A percentile compares a stretch with the other conserved stretches of the same genome.
Conservation (phyloP, 495 filamentous ascomycete species). For the Thermochaetoides thermophila region DNA sequence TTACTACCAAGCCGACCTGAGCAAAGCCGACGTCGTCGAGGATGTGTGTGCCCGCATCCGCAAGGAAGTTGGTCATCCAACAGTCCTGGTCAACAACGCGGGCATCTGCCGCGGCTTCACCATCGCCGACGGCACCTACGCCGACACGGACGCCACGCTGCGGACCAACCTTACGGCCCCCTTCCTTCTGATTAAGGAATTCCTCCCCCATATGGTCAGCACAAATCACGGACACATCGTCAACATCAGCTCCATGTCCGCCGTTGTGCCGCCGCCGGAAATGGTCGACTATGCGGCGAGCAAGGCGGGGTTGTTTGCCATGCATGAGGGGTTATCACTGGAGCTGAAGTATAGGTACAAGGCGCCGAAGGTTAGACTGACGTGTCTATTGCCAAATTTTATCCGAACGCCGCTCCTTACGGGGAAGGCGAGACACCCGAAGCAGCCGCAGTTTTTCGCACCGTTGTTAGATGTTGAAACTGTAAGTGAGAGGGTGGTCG, state of each 20-base stretch:
- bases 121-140: conserved; percentile 13
- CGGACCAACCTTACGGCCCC: conserved; percentile 14
- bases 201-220: conserved; percentile 13
- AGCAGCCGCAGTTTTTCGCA: conserved; percentile 18
- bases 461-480: conserved; percentile 26
- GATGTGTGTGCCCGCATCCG: conserved; percentile 7
- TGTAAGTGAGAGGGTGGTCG: conserved; percentile 20
- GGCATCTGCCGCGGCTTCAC: conserved; percentile 9
- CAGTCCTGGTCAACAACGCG: conserved; percentile 17
- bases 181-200: conserved; percentile 16
- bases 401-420: conserved; percentile 22
- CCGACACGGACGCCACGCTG: conserved; percentile 13
- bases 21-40: conserved; percentile 6
- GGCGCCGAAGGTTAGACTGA: conserved; percentile 18
- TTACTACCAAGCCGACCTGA: conserved; percentile 16
- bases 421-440: conserved; percentile 15
- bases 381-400: conserved; percentile 19
- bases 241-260: conserved; percentile 12
- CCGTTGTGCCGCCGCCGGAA: conserved; percentile 6
- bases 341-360: conserved; percentile 14
- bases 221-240: conserved; percentile 15
- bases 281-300: conserved; percentile 13
- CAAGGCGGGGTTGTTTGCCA: conserved; percentile 10
- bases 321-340: conserved; percentile 11
- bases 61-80: conserved; percentile 15